A percentile compares a stretch with the other conserved stretches of the same genome.
Evolutionary conservation across 257 asterid genomes (phyloP).

Genomic region (Cinchona pubescens): DNA sequence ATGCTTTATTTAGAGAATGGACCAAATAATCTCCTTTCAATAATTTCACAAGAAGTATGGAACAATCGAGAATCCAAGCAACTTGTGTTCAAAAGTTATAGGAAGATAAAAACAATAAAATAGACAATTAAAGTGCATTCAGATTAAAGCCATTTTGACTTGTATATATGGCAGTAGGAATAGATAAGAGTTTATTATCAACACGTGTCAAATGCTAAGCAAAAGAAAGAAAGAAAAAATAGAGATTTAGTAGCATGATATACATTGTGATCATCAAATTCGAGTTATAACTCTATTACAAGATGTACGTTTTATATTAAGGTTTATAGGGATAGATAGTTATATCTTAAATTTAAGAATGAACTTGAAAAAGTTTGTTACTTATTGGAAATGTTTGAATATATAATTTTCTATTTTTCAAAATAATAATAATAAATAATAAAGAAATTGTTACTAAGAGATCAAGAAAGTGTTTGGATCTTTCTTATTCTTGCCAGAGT

Average conservation of each 20-base stretch:
- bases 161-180: constrained; percentile 11
- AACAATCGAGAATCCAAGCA: constrained; percentile 19
- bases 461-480: constrained; percentile 5
- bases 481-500: constrained; percentile 28
- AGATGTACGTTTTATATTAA: too few species aligned
- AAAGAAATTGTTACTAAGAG: background rate
- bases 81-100: constrained; percentile 25
- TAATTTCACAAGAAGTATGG: constrained; percentile 2
- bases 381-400: too few species aligned
- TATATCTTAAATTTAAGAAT: too few species aligned
- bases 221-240: background rate
- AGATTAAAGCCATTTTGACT: constrained; percentile 6
- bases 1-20: too few species aligned
- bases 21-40: background rate
- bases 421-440: background rate
- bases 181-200: constrained; percentile 42
- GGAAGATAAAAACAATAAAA: background rate
- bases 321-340: too few species aligned
- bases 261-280: too few species aligned
- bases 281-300: too few species aligned
- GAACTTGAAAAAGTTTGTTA: too few species aligned
- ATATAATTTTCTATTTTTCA: too few species aligned
- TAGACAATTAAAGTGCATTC: constrained; percentile 10
- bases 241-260: too few species aligned
- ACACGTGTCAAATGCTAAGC: constrained; percentile 20